Percentiles rank a stretch among this genome's conserved stretches.
Conservation (phyloP, 176 grass and related monocot genomes). For the Neostapfia colusana region DNA sequence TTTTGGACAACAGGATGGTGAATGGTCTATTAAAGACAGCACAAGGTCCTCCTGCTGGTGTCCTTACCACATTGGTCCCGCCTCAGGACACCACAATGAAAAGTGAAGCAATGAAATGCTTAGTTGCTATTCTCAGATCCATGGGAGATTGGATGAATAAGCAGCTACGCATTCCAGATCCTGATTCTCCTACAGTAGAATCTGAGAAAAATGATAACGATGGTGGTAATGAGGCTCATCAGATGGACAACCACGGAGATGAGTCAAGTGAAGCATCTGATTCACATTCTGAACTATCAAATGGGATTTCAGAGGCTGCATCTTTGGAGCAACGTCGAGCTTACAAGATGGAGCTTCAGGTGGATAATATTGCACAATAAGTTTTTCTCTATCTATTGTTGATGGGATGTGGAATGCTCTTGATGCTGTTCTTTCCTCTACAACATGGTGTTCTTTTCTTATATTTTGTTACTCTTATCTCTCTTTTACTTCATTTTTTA, state of each 20-base stretch:
- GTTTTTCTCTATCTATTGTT: conserved; percentile 43
- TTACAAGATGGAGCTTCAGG: conserved; percentile 99
- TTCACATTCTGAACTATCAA: conserved; percentile 74
- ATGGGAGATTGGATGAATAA: conserved; percentile 99
- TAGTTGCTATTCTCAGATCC: conserved; percentile 94
- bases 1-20: conserved; percentile 73
- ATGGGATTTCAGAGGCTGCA: conserved; percentile 69
- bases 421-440: conserved; percentile 2
- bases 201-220: conserved; percentile 63
- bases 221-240: conserved; percentile 56
- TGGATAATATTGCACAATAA: conserved; percentile 33
- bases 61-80: conserved; percentile 74
- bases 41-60: conserved; percentile 96
- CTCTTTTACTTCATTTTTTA: no score
- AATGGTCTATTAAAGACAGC: conserved; percentile 96
- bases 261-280: conserved; percentile 77
- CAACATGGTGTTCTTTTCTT: no score
- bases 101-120: conserved; percentile 97
- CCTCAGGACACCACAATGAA: conserved; percentile 93
- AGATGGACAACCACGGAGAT: conserved; percentile 57
- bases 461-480: no score
- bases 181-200: conserved; percentile 68
- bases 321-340: conserved; percentile 91
- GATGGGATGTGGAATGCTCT: conserved; percentile 18
- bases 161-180: conserved; percentile 88